Percentiles rank a stretch among this genome's conserved stretches.
Evolutionary conservation across 352 stramenopile genomes (phyloP).

Genomic region (Globisporangium cederbergense): DNA sequence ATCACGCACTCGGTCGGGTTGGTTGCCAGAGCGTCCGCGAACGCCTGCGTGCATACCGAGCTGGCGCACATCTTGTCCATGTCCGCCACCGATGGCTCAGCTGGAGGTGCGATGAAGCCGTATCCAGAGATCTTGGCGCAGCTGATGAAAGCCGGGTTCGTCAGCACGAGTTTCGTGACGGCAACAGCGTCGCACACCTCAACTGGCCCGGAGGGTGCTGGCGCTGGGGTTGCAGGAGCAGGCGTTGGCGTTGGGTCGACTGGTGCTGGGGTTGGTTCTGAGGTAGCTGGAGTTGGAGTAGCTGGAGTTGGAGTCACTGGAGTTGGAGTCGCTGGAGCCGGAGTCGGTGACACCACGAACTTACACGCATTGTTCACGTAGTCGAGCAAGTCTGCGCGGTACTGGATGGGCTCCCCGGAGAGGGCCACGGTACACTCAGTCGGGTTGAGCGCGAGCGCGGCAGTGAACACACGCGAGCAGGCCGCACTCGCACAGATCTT

Average conservation of each 20-base stretch:
- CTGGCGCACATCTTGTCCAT: constrained; percentile 17
- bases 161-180: constrained; percentile 8
- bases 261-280: background rate
- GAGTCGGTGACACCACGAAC: background rate
- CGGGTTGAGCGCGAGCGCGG: background rate
- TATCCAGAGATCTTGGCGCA: constrained; percentile 5
- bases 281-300: background rate
- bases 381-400: constrained; percentile 15
- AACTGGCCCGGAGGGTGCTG: background rate
- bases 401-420: constrained; percentile 4
- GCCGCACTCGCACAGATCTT: constrained; percentile 12
- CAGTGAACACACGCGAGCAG: constrained; percentile 1
- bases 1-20: constrained; percentile 12
- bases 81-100: background rate
- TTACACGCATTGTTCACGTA: constrained; percentile 14
- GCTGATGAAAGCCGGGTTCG: constrained; percentile 8
- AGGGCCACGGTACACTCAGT: constrained; percentile 15
- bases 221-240: background rate
- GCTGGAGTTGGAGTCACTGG: background rate
- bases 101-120: constrained; percentile 5
- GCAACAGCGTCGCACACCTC: background rate
- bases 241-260: background rate
- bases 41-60: constrained; percentile 4
- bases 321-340: background rate
- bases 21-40: constrained; percentile 6